Percentiles rank a stretch among this genome's conserved stretches.
phyloP scores from a whole-genome alignment of 768 basidiomycete genomes.

The Boletus rubroflammeus region DNA sequence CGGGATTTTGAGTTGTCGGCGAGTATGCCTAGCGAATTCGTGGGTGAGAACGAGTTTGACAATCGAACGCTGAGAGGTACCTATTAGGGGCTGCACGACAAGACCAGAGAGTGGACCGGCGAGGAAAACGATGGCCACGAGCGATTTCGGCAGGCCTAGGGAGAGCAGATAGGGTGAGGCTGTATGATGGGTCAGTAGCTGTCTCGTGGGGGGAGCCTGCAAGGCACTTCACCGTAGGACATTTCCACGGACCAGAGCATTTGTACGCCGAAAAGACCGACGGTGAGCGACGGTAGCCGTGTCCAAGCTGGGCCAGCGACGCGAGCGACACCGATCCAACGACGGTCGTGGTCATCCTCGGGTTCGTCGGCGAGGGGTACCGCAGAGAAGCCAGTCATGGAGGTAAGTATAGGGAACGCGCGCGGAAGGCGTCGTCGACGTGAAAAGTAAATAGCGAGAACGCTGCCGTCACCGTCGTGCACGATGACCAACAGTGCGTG shows the following conservation, averaged over 20 bases:
- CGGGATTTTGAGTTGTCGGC: conserved; percentile 82
- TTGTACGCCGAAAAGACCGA: conserved; percentile 81
- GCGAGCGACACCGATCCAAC: conserved; percentile 51
- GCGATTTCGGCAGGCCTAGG: conserved; percentile 80
- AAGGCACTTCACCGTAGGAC: conserved; percentile 62
- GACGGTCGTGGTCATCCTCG: conserved; percentile 33
- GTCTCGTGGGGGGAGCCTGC: neutral
- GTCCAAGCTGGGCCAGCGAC: conserved; percentile 68
- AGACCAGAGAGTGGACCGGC: conserved; percentile 90
- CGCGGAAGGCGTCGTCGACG: neutral
- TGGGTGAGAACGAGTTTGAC: neutral
- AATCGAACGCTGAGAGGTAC: conserved; percentile 32
- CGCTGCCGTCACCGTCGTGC: neutral
- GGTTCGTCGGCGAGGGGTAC: conserved; percentile 45
- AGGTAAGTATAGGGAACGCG: neutral
- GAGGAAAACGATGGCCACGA: conserved; percentile 87
- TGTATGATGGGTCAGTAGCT: conserved; percentile 22
- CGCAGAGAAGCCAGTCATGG: conserved; percentile 52
- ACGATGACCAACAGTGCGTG: neutral
- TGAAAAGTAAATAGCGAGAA: too few relatives aligned
- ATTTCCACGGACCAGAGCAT: conserved; percentile 94
- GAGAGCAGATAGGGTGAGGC: conserved; percentile 89
- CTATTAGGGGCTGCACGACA: conserved; percentile 87
- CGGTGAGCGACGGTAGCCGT: conserved; percentile 65
- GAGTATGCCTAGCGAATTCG: conserved; percentile 44